Conservation (phyloP, 176 grass and related monocot genomes). For the Saccharum officinarum region DNA sequence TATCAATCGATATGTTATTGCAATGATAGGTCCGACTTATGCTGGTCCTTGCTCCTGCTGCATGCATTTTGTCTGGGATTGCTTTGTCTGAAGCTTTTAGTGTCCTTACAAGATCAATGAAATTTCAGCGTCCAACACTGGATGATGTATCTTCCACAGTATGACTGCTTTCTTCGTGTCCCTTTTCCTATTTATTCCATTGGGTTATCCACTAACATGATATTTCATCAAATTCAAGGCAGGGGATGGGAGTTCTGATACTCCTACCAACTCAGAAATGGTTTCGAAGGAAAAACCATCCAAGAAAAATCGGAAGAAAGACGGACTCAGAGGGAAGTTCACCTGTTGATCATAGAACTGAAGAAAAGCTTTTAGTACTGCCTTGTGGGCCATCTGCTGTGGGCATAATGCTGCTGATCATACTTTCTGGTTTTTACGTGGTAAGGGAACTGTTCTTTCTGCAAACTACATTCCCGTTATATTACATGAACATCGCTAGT, state of each 20-base stretch:
- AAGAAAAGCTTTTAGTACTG: conserved; percentile 73
- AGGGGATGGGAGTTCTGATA: conserved; percentile 3
- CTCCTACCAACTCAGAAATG: conserved; percentile 30
- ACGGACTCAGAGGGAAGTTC: conserved; percentile 59
- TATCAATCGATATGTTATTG: conserved; percentile 12
- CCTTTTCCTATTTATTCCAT: conserved; percentile 14
- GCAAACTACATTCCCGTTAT: background rate
- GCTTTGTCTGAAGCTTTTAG: conserved; percentile 86
- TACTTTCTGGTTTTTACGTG: conserved; percentile 91
- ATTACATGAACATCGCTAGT: background rate
- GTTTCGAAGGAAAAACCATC: conserved; percentile 76
- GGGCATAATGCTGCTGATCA: conserved; percentile 69
- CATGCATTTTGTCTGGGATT: conserved; percentile 96
- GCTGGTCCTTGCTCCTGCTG: conserved; percentile 99
- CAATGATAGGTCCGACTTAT: conserved; percentile 91
- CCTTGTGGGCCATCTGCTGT: conserved; percentile 81
- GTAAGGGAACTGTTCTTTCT: conserved; percentile 44
- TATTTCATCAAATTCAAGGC: conserved; percentile 50
- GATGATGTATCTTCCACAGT: conserved; percentile 51
- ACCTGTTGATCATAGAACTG: conserved; percentile 50
- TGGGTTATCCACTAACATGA: background rate
- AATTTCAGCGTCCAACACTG: conserved; percentile 73
- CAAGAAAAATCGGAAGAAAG: conserved; percentile 84
- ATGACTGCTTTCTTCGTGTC: conserved; percentile 41
- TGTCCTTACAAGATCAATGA: conserved; percentile 86